Conservation (phyloP, 1,139 yeast genomes). For the Kurtzmaniella quercitrusa region DNA sequence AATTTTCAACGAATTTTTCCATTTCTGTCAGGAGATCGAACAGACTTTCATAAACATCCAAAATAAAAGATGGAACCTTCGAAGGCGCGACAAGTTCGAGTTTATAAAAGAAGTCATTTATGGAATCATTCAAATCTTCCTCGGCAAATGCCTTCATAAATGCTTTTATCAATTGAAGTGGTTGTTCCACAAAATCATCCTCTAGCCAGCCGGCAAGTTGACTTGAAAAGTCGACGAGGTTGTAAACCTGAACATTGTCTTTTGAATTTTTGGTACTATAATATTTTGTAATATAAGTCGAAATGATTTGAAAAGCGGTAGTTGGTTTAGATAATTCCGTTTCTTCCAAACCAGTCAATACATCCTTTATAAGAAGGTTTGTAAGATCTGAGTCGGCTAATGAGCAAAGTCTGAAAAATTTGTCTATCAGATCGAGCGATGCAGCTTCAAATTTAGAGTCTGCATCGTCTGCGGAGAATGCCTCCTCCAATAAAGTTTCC, state of each 20-base stretch:
- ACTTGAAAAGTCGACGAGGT: neutral
- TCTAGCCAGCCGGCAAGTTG: conserved; percentile 15
- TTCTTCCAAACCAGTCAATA: neutral
- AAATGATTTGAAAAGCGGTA: conserved; percentile 13
- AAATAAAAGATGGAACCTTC: conserved; percentile 13
- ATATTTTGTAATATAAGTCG: conserved; percentile 3
- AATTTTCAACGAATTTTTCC: conserved; percentile 10
- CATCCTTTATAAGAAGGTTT: neutral
- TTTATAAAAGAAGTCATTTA: conserved; percentile 32
- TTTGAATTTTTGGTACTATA: conserved; percentile 3
- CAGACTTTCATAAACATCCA: conserved; percentile 7
- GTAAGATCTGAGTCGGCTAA: neutral
- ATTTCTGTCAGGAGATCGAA: conserved; percentile 11
- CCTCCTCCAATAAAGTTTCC: conserved; percentile 13
- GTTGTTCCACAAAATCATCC: conserved; percentile 21
- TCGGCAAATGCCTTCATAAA: conserved; percentile 11
- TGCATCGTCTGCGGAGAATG: neutral
- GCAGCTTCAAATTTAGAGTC: neutral
- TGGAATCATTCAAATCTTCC: conserved; percentile 15
- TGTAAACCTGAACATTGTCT: neutral
- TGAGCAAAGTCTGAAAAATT: neutral
- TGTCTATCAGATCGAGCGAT: neutral
- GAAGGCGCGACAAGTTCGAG: conserved; percentile 15
- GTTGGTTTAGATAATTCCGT: conserved; percentile 10
- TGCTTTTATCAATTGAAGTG: conserved; percentile 19